Percentiles rank a stretch among this genome's conserved stretches.
These are phyloP conservation scores for Heterobasidion irregulare DNA, from an alignment of 1,284 basidiomycete species.

Conservation along the genomic window DNA sequence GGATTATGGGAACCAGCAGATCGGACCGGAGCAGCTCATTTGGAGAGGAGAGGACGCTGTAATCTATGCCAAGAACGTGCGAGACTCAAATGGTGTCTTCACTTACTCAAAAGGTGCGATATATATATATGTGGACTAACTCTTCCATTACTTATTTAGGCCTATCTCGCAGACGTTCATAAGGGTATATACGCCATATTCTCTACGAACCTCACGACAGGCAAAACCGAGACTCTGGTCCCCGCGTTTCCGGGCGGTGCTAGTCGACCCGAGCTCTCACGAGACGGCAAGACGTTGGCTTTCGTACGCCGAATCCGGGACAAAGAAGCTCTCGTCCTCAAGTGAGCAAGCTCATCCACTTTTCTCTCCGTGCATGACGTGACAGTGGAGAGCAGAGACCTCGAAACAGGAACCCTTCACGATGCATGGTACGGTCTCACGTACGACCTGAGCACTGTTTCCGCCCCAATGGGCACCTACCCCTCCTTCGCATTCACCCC, in stretches of 20 bases:
- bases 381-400: slow-evolving; percentile 35
- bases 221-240: slow-evolving; percentile 42
- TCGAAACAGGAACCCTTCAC: slow-evolving; percentile 53
- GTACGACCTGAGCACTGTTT: slow-evolving; percentile 53
- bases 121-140: neutral
- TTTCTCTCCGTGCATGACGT: neutral
- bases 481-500: slow-evolving; percentile 65
- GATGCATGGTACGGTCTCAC: slow-evolving; percentile 63
- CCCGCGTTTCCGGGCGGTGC: slow-evolving; percentile 56
- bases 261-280: slow-evolving; percentile 63
- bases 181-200: slow-evolving; percentile 65
- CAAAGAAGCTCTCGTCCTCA: slow-evolving; percentile 61
- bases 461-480: slow-evolving; percentile 69
- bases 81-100: slow-evolving; percentile 41
- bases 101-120: slow-evolving; percentile 53
- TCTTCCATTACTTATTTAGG: neutral
- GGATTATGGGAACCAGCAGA: slow-evolving; percentile 57
- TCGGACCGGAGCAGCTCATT: slow-evolving; percentile 63
- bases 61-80: slow-evolving; percentile 58
- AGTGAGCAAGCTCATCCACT: slow-evolving; percentile 30
- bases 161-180: slow-evolving; percentile 45
- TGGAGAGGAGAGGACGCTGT: slow-evolving; percentile 50
- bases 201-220: slow-evolving; percentile 49
- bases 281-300: slow-evolving; percentile 58
- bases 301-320: slow-evolving; percentile 69